Conservation (phyloP, 2,329 filamentous ascomycete species). For the Hypoxylon sp. region DNA sequence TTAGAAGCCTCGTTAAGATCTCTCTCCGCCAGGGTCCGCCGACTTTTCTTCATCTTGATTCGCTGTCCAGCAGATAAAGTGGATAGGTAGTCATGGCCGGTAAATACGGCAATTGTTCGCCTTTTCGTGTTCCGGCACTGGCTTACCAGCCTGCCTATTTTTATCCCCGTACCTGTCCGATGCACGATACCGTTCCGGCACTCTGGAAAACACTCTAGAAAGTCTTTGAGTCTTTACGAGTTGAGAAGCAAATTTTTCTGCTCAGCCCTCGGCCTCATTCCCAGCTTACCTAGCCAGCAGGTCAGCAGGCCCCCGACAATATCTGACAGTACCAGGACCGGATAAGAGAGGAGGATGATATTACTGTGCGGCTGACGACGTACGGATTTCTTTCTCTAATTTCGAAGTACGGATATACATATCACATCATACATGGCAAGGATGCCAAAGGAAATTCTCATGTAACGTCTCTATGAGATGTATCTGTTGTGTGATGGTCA, state of each 20-base stretch:
- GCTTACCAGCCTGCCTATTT: no score
- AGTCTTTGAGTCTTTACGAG: no score
- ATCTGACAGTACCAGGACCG: no score
- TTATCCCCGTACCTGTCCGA: constrained; percentile 27
- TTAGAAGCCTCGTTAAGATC: constrained; percentile 5
- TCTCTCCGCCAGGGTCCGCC: no score
- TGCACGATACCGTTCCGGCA: constrained; percentile 24
- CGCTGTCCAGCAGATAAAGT: constrained; percentile 4
- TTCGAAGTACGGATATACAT: no score
- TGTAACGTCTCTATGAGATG: neutral
- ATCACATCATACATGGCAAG: no score
- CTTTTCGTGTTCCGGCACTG: constrained; percentile 21
- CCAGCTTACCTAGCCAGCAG: neutral
- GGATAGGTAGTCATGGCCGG: constrained; percentile 6
- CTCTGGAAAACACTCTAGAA: constrained; percentile 14
- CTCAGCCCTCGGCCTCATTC: neutral
- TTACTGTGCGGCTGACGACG: no score
- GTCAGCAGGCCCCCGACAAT: constrained; percentile 3
- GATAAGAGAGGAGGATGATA: no score
- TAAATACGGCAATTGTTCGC: constrained; percentile 14
- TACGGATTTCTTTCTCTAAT: no score
- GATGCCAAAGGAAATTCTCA: no score
- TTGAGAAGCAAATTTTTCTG: neutral
- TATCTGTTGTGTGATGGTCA: neutral
- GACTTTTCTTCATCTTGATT: neutral